Evolutionary conservation across 2,329 filamentous ascomycete genomes (phyloP).

Genomic region (Chrysosporium queenslandicum): DNA sequence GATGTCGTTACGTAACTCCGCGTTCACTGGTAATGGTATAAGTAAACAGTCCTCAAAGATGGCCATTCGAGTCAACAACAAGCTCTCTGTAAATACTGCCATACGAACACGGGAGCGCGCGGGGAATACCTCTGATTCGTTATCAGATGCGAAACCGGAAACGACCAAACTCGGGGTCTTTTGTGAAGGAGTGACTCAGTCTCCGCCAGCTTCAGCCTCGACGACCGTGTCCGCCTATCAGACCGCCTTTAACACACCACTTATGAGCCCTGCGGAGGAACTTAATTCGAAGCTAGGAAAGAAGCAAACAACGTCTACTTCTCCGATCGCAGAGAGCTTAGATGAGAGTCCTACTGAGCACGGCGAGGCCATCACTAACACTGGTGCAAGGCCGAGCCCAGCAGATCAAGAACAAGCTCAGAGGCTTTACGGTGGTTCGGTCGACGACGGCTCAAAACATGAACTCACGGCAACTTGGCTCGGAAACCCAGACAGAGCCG

Average conservation of each 20-base stretch:
- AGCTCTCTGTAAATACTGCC: neutral
- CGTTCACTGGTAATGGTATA: neutral
- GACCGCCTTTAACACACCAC: constrained; percentile 37
- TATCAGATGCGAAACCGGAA: constrained; percentile 21
- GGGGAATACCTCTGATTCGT: constrained; percentile 19
- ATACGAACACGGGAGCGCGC: constrained; percentile 2
- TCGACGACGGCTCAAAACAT: constrained; percentile 68
- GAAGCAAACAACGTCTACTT: neutral
- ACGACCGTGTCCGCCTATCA: constrained; percentile 35
- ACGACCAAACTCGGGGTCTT: constrained; percentile 21
- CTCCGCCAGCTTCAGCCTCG: constrained; percentile 29
- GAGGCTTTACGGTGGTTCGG: constrained; percentile 73
- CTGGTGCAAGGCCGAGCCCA: neutral
- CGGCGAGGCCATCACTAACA: neutral
- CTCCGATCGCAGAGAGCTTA: constrained; percentile 3
- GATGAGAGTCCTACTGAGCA: neutral
- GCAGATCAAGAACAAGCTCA: constrained; percentile 60
- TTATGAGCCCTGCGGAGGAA: constrained; percentile 22
- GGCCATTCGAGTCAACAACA: neutral
- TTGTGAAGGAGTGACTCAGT: constrained; percentile 22
- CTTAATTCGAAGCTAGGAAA: neutral
- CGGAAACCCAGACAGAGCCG: constrained; percentile 50
- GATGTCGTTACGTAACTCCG: neutral
- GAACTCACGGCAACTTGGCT: constrained; percentile 78
- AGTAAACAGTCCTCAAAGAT: constrained; percentile 1